These are phyloP conservation scores for Plasmodium sp. DNA, from an alignment of 169 alveolate genomes.

Conservation along the genomic window DNA sequence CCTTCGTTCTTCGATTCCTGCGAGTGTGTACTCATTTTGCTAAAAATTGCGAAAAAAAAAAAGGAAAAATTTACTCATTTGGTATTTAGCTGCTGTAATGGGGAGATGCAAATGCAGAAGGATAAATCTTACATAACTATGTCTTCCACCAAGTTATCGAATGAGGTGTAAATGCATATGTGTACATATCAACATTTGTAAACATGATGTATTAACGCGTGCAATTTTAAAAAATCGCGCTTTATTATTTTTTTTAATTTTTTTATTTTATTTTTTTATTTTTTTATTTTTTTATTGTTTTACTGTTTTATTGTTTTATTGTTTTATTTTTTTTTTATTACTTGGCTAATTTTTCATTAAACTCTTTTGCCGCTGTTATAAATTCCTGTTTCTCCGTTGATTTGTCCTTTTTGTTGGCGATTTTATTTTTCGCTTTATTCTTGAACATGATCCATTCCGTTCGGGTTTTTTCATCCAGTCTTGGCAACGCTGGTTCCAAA, in stretches of 20 bases:
- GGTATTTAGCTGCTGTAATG: not conserved
- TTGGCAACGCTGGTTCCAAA: constrained; percentile 77
- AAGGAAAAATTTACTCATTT: not conserved
- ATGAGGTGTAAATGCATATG: not conserved
- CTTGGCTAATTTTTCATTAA: constrained; percentile 66
- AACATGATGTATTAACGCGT: not conserved
- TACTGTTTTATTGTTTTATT: not conserved
- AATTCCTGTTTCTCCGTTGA: constrained; percentile 57
- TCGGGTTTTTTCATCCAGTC: constrained; percentile 64
- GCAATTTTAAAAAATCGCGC: not conserved
- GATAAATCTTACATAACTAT: not conserved
- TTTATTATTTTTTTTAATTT: not conserved
- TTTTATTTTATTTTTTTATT: not conserved
- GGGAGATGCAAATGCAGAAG: not conserved
- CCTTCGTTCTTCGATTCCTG: constrained; percentile 9
- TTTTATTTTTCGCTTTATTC: constrained; percentile 41
- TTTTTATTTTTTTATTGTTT: not conserved
- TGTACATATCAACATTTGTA: not conserved
- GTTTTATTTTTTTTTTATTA: constrained; percentile 19
- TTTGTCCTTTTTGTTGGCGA: constrained; percentile 43
- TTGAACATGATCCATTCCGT: constrained; percentile 72
- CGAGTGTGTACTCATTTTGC: constrained; percentile 40
- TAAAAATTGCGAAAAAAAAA: constrained; percentile 3
- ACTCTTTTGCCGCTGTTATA: constrained; percentile 62
- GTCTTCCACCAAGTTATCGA: not conserved